Evolutionary conservation across 2,329 filamentous ascomycete genomes (phyloP).

Genomic region (Nemania sp.): DNA sequence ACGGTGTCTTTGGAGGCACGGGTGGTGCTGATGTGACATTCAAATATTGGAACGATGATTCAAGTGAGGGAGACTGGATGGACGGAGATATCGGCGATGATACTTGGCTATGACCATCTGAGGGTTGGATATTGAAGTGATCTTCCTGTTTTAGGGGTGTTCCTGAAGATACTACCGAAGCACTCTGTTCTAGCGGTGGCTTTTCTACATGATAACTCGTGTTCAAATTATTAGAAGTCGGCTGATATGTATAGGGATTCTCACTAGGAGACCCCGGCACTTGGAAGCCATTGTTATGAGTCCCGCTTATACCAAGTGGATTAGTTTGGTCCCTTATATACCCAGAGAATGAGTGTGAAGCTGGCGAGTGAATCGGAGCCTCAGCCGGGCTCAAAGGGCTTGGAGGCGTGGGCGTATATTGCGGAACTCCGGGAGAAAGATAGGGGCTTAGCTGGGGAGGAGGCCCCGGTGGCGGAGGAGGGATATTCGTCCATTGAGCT

Average conservation of each 20-base stretch:
- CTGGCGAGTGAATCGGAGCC: not conserved
- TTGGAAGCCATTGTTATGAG: not conserved
- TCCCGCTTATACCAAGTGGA: not conserved
- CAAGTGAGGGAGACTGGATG: not conserved
- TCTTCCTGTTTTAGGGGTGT: not conserved
- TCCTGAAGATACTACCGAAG: not conserved
- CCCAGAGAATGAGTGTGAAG: not conserved
- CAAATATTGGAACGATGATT: conserved; percentile 14
- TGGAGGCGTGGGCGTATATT: conserved; percentile 15
- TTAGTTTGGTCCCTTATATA: not conserved
- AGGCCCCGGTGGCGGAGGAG: conserved; percentile 38
- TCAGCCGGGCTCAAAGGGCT: conserved; percentile 5
- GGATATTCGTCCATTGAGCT: conserved; percentile 22
- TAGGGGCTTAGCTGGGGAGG: conserved; percentile 28
- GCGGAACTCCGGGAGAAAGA: conserved; percentile 16
- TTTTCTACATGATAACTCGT: not conserved
- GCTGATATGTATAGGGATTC: not conserved
- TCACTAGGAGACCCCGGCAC: not conserved
- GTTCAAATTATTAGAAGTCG: not conserved
- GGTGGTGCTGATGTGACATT: conserved; percentile 4
- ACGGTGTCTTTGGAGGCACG: conserved; percentile 14
- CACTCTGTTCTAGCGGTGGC: not conserved
- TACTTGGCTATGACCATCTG: not conserved
- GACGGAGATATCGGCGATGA: not conserved
- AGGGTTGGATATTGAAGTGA: not conserved